phyloP scores from a whole-genome alignment of 2,329 filamentous ascomycete species.

The Ophiostoma piceae region DNA sequence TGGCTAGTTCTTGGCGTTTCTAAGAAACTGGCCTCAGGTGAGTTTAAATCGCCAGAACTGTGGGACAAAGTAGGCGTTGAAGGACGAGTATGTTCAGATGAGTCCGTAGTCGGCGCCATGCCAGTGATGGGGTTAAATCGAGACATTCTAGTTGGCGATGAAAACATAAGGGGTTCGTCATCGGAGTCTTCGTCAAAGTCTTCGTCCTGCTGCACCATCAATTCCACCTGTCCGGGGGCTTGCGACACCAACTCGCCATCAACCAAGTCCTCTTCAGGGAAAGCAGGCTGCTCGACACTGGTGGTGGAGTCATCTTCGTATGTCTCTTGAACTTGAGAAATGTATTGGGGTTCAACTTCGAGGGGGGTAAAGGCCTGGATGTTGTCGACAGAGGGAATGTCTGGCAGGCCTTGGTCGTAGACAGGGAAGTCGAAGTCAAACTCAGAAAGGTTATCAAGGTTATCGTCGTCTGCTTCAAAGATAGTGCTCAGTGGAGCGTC shows the following conservation, averaged over 20 bases:
- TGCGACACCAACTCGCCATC: neutral
- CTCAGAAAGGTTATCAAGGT: neutral
- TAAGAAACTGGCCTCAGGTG: slow-evolving; percentile 18
- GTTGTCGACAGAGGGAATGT: neutral
- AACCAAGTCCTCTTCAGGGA: neutral
- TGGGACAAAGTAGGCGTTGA: slow-evolving; percentile 21
- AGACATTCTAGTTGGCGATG: slow-evolving; percentile 4
- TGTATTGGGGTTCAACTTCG: neutral
- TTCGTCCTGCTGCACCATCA: neutral
- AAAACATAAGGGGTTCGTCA: neutral
- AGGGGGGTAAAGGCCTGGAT: neutral
- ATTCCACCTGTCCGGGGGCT: neutral
- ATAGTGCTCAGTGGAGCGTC: slow-evolving; percentile 13
- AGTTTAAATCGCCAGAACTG: slow-evolving; percentile 19
- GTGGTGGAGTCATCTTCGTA: neutral
- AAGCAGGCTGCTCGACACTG: neutral
- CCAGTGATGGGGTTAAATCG: neutral
- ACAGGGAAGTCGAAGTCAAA: slow-evolving; percentile 15
- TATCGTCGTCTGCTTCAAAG: slow-evolving; percentile 7
- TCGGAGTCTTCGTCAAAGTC: neutral
- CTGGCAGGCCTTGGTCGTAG: slow-evolving; percentile 9
- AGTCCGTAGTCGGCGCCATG: neutral
- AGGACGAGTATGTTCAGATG: slow-evolving; percentile 17
- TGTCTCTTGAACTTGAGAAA: neutral
- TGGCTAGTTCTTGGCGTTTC: slow-evolving; percentile 19